Evolutionary conservation across 1,284 basidiomycete species (phyloP).

Genomic region (Cutaneotrichosporon sp.): DNA sequence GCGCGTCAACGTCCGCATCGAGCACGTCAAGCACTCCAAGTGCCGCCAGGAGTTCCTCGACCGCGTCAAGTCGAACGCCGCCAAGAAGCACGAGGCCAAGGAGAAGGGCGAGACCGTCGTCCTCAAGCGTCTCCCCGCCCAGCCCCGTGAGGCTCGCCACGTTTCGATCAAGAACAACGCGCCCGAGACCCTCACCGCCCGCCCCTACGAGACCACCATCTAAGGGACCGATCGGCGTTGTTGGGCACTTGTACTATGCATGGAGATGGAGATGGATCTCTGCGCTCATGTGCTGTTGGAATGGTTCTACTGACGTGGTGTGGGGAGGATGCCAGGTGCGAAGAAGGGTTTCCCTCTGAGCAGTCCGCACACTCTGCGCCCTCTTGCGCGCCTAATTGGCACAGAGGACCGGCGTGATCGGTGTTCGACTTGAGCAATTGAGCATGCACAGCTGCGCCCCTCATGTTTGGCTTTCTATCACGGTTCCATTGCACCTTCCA

Average conservation of each 20-base stretch:
- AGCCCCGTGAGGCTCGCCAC: slow-evolving; percentile 77
- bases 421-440: too few species aligned
- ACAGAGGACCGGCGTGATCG: too few species aligned
- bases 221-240: slow-evolving; percentile 33
- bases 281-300: slow-evolving; percentile 8
- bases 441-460: too few species aligned
- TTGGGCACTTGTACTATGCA: slow-evolving; percentile 48
- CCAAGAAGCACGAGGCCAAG: slow-evolving; percentile 80
- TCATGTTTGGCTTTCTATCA: too few species aligned
- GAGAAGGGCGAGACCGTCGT: slow-evolving; percentile 85
- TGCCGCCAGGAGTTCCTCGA: slow-evolving; percentile 98
- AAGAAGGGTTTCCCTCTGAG: too few species aligned
- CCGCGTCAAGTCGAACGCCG: slow-evolving; percentile 91
- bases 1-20: slow-evolving; percentile 97
- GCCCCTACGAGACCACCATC: slow-evolving; percentile 64
- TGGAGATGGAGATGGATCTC: slow-evolving; percentile 38
- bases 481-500: too few species aligned
- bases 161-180: slow-evolving; percentile 76
- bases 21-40: slow-evolving; percentile 98
- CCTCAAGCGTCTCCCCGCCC: slow-evolving; percentile 83
- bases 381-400: too few species aligned
- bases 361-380: too few species aligned
- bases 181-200: slow-evolving; percentile 89
- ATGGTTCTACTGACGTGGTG: neutral
- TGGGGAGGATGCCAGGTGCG: neutral